Conservation (phyloP, 116 monocot species). For the Trichopus zeylanicus region DNA sequence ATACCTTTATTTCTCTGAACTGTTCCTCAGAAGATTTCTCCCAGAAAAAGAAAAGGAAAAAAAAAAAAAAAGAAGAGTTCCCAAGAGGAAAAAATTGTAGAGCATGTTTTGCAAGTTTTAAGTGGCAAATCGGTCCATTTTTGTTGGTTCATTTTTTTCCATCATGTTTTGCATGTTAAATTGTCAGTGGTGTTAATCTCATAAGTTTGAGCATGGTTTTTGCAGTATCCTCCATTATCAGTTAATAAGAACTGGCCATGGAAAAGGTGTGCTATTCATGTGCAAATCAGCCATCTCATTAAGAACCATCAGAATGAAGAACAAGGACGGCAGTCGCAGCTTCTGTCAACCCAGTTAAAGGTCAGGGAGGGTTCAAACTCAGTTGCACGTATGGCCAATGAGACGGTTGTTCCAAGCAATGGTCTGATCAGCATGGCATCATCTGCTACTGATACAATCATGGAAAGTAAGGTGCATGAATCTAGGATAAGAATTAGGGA, state of each 20-base stretch:
- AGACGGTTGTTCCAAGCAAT: background rate
- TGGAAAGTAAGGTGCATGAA: constrained; percentile 9
- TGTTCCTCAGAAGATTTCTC: too few species aligned
- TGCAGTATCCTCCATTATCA: background rate
- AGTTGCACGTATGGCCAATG: background rate
- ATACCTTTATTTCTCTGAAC: background rate
- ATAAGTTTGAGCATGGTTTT: too few species aligned
- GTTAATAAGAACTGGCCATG: constrained; percentile 7
- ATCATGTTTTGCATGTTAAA: too few species aligned
- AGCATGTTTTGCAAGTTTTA: too few species aligned
- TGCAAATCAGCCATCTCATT: constrained; percentile 34
- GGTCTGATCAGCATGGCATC: constrained; percentile 3
- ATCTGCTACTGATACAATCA: background rate
- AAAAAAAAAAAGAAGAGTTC: too few species aligned
- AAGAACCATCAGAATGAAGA: constrained; percentile 18
- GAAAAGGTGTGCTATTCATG: constrained; percentile 34
- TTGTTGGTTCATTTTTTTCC: too few species aligned
- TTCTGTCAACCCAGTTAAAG: constrained; percentile 2
- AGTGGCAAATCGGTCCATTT: too few species aligned
- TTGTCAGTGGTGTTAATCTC: too few species aligned
- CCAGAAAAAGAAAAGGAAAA: background rate
- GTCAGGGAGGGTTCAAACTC: constrained; percentile 3
- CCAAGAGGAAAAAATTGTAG: too few species aligned
- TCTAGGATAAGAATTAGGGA: constrained; percentile 10
- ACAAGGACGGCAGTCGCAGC: background rate